Conservation (phyloP, 208 protist species). For the Leishmania martiniquensis region DNA sequence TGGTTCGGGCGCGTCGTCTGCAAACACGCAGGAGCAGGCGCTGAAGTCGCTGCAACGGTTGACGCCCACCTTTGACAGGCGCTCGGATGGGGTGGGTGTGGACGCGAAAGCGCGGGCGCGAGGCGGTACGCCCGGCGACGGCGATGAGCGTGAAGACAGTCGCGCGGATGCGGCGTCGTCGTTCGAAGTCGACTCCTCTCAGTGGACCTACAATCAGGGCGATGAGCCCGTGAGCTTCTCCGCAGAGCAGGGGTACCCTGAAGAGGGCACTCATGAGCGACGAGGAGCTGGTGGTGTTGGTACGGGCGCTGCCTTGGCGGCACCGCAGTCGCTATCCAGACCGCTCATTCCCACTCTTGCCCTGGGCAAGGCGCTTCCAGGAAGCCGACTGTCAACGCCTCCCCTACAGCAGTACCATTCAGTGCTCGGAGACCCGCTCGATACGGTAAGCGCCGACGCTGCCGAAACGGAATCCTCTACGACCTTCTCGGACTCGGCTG, state of each 20-base stretch:
- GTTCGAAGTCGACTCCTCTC: background rate
- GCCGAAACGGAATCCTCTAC: background rate
- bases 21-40: background rate
- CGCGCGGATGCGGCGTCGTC: background rate
- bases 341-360: slow-evolving; percentile 21
- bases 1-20: background rate
- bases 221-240: background rate
- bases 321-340: background rate
- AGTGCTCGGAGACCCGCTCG: background rate
- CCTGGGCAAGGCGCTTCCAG: slow-evolving; percentile 17
- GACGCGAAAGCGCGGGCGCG: background rate
- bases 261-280: background rate
- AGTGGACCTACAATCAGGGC: background rate
- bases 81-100: background rate
- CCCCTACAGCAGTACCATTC: background rate
- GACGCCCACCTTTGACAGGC: background rate
- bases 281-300: background rate
- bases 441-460: background rate
- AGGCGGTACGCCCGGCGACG: too few relatives aligned
- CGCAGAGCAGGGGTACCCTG: background rate
- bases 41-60: background rate
- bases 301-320: background rate
- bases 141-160: background rate
- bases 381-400: background rate
- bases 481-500: background rate